Conservation (phyloP, 257 asterid species). For the Ilex asprella region DNA sequence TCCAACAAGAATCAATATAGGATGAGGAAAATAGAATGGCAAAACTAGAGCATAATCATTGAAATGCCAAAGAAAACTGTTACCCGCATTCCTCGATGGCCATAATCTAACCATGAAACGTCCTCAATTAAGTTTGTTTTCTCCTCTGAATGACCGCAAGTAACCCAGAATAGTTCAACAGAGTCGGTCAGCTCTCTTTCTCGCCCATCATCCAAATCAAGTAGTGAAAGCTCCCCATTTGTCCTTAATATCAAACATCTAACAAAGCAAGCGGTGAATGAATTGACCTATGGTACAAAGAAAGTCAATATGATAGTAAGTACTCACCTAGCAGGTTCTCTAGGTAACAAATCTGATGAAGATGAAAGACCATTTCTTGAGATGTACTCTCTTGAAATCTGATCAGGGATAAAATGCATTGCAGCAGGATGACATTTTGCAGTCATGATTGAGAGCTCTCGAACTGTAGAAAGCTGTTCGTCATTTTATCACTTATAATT, state of each 20-base stretch:
- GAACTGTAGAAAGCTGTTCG: conserved; percentile 99
- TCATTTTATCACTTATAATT: conserved; percentile 96
- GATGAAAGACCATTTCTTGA: conserved; percentile 40
- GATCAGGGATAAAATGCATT: conserved; percentile 93
- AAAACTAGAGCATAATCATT: conserved; percentile 3
- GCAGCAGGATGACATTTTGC: conserved; percentile 98
- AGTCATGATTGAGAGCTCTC: conserved; percentile 99
- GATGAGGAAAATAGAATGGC: conserved; percentile 20
- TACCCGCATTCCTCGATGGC: conserved; percentile 99
- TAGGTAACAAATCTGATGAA: conserved; percentile 44
- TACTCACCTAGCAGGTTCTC: conserved; percentile 82
- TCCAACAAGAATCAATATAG: conserved; percentile 33
- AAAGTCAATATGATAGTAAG: conserved; percentile 18
- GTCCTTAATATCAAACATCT: conserved; percentile 88
- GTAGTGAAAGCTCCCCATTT: conserved; percentile 96
- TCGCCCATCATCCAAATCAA: conserved; percentile 97
- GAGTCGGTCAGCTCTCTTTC: conserved; percentile 96
- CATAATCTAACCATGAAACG: conserved; percentile 98
- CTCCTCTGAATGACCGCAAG: conserved; percentile 93
- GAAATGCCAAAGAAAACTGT: conserved; percentile 26
- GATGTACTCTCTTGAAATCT: conserved; percentile 46
- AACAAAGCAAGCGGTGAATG: conserved; percentile 19
- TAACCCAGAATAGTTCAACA: conserved; percentile 97
- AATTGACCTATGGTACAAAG: conserved; percentile 13
- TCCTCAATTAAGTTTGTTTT: conserved; percentile 95